These are phyloP conservation scores for Coccinonectria pachysandricola DNA, from an alignment of 2,329 filamentous ascomycete genomes.

Conservation along the genomic window DNA sequence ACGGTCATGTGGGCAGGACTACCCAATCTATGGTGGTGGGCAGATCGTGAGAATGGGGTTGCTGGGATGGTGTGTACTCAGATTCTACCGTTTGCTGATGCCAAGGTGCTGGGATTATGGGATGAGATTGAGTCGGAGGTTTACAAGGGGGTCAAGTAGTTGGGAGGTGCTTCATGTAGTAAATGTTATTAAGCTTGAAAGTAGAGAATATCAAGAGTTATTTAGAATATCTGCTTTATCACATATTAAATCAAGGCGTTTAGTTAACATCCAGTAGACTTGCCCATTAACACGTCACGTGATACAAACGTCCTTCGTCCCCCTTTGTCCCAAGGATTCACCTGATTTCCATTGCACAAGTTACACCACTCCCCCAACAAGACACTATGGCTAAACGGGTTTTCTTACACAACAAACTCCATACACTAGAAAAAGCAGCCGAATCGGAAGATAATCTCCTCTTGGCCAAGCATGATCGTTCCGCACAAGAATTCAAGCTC, in stretches of 20 bases:
- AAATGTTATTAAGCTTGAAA: too few species aligned
- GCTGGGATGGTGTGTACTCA: conserved; percentile 41
- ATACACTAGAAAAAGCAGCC: conserved; percentile 4
- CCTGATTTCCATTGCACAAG: too few species aligned
- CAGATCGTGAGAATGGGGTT: conserved; percentile 47
- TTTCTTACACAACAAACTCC: conserved; percentile 1
- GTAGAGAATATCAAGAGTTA: too few species aligned
- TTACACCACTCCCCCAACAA: too few species aligned
- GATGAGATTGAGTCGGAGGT: conserved; percentile 26
- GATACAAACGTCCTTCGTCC: too few species aligned
- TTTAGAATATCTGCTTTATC: too few species aligned
- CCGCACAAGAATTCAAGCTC: conserved; percentile 3
- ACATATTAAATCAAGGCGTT: too few species aligned
- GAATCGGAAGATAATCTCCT: conserved; percentile 6
- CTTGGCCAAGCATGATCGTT: conserved; percentile 3
- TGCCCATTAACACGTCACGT: too few species aligned
- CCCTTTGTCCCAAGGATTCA: too few species aligned
- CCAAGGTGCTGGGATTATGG: conserved; percentile 32
- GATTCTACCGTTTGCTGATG: conserved; percentile 39
- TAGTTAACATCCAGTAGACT: too few species aligned
- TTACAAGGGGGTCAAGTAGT: conserved; percentile 22
- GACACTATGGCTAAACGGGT: too few species aligned
- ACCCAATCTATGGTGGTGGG: conserved; percentile 53
- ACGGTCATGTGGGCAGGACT: conserved; percentile 50
- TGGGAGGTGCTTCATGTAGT: too few species aligned